Evolutionary conservation across 768 basidiomycete species (phyloP).

Genomic region (Cantharellus anzutake): DNA sequence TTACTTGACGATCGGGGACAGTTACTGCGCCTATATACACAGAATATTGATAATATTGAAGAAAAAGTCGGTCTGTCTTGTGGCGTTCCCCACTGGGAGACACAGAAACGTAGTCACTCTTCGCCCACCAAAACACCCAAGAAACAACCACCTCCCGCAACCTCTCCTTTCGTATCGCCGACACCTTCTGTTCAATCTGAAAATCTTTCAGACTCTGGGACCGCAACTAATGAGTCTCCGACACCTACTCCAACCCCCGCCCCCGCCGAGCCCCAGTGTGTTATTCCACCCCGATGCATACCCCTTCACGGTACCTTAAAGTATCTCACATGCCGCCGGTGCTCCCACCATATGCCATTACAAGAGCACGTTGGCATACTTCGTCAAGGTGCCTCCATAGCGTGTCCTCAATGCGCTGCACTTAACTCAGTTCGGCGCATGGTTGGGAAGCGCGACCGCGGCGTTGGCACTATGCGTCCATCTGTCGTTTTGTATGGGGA

Average conservation of each 20-base stretch:
- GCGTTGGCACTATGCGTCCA: conserved; percentile 63
- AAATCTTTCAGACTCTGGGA: neutral
- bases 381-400: conserved; percentile 39
- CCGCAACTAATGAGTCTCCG: neutral
- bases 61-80: conserved; percentile 70
- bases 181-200: neutral
- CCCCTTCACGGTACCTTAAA: conserved; percentile 80
- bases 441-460: conserved; percentile 58
- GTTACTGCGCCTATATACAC: conserved; percentile 76
- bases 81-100: conserved; percentile 48
- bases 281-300: conserved; percentile 34
- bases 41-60: conserved; percentile 87
- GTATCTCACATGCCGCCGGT: conserved; percentile 61
- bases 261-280: neutral
- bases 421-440: conserved; percentile 51
- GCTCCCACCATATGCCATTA: conserved; percentile 53
- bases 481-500: conserved; percentile 88
- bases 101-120: neutral
- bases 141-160: neutral
- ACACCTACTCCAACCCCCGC: conserved; percentile 1
- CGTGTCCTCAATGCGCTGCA: conserved; percentile 62
- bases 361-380: conserved; percentile 40
- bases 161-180: neutral
- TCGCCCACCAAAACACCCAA: conserved; percentile 1
- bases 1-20: conserved; percentile 54